These are phyloP conservation scores for Linum lewisii DNA, from an alignment of 345 rosid genomes.

Conservation along the genomic window DNA sequence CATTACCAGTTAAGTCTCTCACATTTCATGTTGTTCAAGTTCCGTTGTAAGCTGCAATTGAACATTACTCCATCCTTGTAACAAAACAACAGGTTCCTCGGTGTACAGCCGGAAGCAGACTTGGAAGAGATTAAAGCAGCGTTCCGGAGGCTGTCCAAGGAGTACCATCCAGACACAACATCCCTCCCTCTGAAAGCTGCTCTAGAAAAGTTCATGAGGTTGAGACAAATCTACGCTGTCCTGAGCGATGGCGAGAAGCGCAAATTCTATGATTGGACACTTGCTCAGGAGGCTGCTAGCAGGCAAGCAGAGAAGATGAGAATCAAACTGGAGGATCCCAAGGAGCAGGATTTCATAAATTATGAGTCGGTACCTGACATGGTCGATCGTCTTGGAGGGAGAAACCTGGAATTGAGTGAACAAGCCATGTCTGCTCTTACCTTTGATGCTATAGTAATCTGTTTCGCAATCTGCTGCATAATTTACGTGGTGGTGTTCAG, in stretches of 20 bases:
- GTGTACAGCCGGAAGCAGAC: constrained; percentile 59
- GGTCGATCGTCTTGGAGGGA: constrained; percentile 85
- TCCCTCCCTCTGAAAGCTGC: constrained; percentile 77
- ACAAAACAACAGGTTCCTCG: constrained; percentile 48
- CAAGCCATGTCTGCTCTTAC: constrained; percentile 83
- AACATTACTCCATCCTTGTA: background rate
- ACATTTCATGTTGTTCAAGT: too few relatives aligned
- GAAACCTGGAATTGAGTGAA: constrained; percentile 63
- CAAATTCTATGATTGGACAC: constrained; percentile 79
- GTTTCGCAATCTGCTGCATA: constrained; percentile 52
- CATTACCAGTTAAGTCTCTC: constrained; percentile 63
- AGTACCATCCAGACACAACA: constrained; percentile 93
- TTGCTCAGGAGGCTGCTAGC: constrained; percentile 82
- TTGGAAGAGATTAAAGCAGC: constrained; percentile 84
- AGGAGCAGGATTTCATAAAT: constrained; percentile 36
- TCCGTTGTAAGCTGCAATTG: background rate
- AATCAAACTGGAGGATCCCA: constrained; percentile 64
- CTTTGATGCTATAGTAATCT: constrained; percentile 41
- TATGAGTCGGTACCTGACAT: constrained; percentile 53
- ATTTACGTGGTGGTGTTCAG: constrained; percentile 52
- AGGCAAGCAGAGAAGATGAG: constrained; percentile 72
- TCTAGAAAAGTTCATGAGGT: constrained; percentile 72
- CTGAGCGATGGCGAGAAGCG: constrained; percentile 59
- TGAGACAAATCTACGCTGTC: constrained; percentile 54
- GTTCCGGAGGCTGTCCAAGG: constrained; percentile 74